These are phyloP conservation scores for Fusarium redolens DNA, from an alignment of 2,329 filamentous ascomycete genomes.

Conservation along the genomic window DNA sequence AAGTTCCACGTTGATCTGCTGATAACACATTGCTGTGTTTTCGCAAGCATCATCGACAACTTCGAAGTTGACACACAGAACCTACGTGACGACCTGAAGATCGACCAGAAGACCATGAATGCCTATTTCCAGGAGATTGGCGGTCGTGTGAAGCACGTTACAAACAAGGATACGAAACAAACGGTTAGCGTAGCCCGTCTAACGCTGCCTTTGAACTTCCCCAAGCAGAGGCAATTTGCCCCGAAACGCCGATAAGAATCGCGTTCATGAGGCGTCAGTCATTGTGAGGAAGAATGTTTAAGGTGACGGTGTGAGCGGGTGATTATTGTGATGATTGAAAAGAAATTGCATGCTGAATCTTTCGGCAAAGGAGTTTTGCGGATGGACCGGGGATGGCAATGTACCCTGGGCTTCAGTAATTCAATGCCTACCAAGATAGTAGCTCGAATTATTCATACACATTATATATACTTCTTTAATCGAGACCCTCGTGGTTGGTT, in stretches of 20 bases:
- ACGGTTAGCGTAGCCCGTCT: slow-evolving; percentile 72
- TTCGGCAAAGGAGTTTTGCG: slow-evolving; percentile 38
- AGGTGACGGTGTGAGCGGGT: neutral
- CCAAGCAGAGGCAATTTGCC: slow-evolving; percentile 64
- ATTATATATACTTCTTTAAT: neutral
- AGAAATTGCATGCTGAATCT: slow-evolving; percentile 32
- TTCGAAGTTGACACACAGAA: slow-evolving; percentile 78
- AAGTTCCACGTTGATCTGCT: slow-evolving; percentile 79
- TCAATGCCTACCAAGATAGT: neutral
- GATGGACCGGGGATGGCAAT: neutral
- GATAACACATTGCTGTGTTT: slow-evolving; percentile 77
- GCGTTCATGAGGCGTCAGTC: neutral
- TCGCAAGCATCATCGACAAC: slow-evolving; percentile 78
- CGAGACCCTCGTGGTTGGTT: neutral
- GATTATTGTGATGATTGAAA: slow-evolving; percentile 23
- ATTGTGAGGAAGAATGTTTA: neutral
- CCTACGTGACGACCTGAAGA: slow-evolving; percentile 75
- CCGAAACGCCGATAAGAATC: slow-evolving; percentile 41
- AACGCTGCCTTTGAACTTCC: slow-evolving; percentile 83
- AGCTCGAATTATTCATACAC: neutral
- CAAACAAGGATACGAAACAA: slow-evolving; percentile 71
- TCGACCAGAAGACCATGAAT: slow-evolving; percentile 77
- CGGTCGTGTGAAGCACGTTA: slow-evolving; percentile 70
- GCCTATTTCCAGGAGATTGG: slow-evolving; percentile 83
- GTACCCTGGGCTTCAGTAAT: neutral